Evolutionary conservation across 495 filamentous ascomycete genomes (phyloP).

Genomic region (Neurospora sp.): DNA sequence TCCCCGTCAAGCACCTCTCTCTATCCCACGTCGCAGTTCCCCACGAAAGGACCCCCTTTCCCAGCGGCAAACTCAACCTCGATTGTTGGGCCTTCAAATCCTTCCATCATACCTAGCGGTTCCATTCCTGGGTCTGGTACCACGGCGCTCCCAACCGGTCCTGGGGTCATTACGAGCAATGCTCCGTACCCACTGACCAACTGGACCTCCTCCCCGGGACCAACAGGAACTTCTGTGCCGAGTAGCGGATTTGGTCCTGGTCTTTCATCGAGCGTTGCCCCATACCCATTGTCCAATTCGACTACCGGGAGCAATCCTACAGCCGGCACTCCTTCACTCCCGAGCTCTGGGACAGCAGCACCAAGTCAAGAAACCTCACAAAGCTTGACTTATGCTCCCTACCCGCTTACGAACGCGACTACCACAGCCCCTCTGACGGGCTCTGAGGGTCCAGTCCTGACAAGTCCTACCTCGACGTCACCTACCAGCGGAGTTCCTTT

Average conservation of each 20-base stretch:
- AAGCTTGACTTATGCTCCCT: background rate
- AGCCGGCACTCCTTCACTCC: background rate
- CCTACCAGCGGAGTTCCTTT: conserved; percentile 10
- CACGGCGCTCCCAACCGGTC: background rate
- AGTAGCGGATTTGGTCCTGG: background rate
- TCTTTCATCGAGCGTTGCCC: background rate
- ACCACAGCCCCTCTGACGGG: background rate
- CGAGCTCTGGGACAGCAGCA: background rate
- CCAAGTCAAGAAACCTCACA: background rate
- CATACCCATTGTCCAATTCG: conserved; percentile 15
- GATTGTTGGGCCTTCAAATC: background rate
- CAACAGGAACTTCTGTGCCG: conserved; percentile 3
- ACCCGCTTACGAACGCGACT: conserved; percentile 9
- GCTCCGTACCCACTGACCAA: conserved; percentile 2
- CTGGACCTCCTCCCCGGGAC: background rate
- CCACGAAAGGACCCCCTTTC: conserved; percentile 3
- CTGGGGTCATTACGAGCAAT: background rate
- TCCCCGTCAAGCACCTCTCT: background rate
- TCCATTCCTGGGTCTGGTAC: background rate
- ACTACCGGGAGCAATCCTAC: conserved; percentile 3
- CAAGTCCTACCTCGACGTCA: background rate
- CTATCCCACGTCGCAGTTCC: background rate
- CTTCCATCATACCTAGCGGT: background rate
- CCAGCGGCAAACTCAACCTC: conserved; percentile 5
- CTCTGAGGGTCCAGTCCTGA: background rate